Percentiles rank a stretch among this genome's conserved stretches.
Evolutionary conservation across 1,284 basidiomycete species (phyloP).

Genomic region (Xerocomus nothofagi): DNA sequence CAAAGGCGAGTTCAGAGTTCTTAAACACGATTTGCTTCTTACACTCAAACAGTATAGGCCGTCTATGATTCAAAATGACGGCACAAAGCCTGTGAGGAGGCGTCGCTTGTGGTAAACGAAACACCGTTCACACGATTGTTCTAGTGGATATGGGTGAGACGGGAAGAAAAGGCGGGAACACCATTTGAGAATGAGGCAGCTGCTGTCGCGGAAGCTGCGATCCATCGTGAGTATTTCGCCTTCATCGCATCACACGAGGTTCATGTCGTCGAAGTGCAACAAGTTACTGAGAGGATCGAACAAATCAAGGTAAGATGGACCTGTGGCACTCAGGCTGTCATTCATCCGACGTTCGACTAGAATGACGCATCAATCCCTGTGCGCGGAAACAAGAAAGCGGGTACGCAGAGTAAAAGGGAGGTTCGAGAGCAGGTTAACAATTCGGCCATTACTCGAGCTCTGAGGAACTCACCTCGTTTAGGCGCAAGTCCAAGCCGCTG

Average conservation of each 20-base stretch:
- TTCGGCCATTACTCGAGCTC: neutral
- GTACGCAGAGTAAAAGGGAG: conserved; percentile 71
- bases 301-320: conserved; percentile 50
- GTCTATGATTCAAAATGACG: conserved; percentile 74
- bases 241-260: neutral
- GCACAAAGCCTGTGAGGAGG: conserved; percentile 61
- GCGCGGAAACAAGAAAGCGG: conserved; percentile 68
- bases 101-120: neutral
- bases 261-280: conserved; percentile 45
- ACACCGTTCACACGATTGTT: neutral
- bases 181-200: conserved; percentile 23
- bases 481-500: conserved; percentile 57
- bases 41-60: conserved; percentile 54
- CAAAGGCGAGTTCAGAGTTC: conserved; percentile 19
- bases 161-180: conserved; percentile 29
- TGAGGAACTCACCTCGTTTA: conserved; percentile 26
- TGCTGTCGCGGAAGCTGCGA: conserved; percentile 49
- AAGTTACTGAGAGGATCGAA: conserved; percentile 55
- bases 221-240: conserved; percentile 42
- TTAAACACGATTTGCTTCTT: neutral
- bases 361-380: conserved; percentile 63
- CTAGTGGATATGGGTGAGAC: conserved; percentile 69
- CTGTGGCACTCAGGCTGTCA: neutral
- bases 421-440: conserved; percentile 52
- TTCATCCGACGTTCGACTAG: conserved; percentile 35